A percentile compares a stretch with the other conserved stretches of the same genome.
phyloP scores from a whole-genome alignment of 345 rosid species.

The Euphorbia peplus region DNA sequence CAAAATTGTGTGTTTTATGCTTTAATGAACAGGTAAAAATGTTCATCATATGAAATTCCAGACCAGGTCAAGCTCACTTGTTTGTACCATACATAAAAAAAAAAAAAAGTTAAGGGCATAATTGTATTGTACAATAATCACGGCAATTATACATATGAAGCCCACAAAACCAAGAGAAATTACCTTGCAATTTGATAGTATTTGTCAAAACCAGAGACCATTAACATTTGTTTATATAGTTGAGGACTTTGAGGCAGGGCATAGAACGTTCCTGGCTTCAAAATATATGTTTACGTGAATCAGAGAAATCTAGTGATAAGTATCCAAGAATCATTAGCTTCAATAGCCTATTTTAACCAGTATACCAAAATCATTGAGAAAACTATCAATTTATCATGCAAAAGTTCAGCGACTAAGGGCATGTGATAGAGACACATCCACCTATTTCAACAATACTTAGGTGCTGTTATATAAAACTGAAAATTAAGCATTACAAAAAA shows the following conservation, averaged over 20 bases:
- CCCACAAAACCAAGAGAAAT: slow-evolving; percentile 12
- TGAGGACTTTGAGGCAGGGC: slow-evolving; percentile 98
- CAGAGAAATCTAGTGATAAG: slow-evolving; percentile 30
- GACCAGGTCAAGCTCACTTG: not conserved
- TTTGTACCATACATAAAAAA: not conserved
- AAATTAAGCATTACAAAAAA: no score
- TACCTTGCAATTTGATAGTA: slow-evolving; percentile 97
- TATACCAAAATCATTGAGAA: not conserved
- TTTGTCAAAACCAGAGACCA: slow-evolving; percentile 97
- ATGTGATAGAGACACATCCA: not conserved
- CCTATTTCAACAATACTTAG: not conserved
- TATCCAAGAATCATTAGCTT: slow-evolving; percentile 7
- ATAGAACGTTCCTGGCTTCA: slow-evolving; percentile 98
- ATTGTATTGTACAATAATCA: not conserved
- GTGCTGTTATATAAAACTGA: no score
- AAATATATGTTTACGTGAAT: slow-evolving; percentile 44
- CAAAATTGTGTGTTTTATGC: not conserved
- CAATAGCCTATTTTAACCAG: not conserved
- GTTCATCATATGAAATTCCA: not conserved
- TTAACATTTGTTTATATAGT: slow-evolving; percentile 92
- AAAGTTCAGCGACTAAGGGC: not conserved
- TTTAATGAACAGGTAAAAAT: not conserved
- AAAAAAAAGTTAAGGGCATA: not conserved
- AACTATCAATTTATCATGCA: not conserved
- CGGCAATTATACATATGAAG: slow-evolving; percentile 4